Conservation (phyloP, 768 basidiomycete genomes). For the Coprinellus micaceus region DNA sequence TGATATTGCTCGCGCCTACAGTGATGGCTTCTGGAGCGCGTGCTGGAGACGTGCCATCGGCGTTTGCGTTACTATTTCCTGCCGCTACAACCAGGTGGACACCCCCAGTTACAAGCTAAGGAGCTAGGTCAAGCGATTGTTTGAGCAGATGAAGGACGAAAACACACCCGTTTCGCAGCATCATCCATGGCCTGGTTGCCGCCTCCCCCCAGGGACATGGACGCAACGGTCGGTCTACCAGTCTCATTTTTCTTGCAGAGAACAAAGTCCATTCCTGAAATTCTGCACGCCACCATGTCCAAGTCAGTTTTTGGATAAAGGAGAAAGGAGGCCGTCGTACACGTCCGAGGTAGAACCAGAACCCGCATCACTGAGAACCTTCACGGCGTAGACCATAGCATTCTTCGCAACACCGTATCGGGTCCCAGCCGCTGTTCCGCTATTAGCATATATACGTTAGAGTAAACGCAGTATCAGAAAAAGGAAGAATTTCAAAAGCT, state of each 20-base stretch:
- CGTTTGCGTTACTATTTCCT: constrained; percentile 24
- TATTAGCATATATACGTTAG: not conserved
- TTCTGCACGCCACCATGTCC: constrained; percentile 7
- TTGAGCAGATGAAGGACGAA: not conserved
- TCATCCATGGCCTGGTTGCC: constrained; percentile 84
- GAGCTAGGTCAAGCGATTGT: not conserved
- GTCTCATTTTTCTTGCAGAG: constrained; percentile 14
- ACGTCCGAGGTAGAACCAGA: constrained; percentile 7
- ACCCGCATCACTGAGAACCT: constrained; percentile 35
- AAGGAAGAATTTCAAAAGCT: not conserved
- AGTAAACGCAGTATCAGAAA: too few relatives aligned
- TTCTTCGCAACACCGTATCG: constrained; percentile 20
- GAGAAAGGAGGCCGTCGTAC: not conserved
- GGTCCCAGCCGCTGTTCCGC: constrained; percentile 1
- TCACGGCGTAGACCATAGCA: constrained; percentile 36
- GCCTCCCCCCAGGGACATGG: constrained; percentile 97
- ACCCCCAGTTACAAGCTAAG: constrained; percentile 22
- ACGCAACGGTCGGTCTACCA: constrained; percentile 62
- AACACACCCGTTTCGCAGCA: constrained; percentile 69
- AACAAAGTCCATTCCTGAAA: constrained; percentile 33
- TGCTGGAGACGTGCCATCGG: constrained; percentile 22
- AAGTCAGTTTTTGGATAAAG: not conserved
- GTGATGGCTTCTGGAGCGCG: constrained; percentile 24
- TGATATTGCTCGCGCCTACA: constrained; percentile 27
- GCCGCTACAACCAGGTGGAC: constrained; percentile 29